phyloP scores from a whole-genome alignment of 345 rosid genomes.

The Gossypium ekmanianum region DNA sequence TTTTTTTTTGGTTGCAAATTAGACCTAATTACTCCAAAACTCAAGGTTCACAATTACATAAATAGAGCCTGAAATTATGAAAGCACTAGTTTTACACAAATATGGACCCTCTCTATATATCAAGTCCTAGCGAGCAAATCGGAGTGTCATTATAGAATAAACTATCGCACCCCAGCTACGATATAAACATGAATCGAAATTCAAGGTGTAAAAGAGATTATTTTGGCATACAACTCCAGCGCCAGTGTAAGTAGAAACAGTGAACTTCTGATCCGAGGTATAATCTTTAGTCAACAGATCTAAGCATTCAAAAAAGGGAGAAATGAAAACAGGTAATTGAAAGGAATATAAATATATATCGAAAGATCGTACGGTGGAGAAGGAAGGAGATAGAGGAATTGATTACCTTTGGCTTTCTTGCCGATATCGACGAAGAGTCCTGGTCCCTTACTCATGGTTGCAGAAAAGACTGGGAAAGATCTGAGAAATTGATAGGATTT shows the following conservation, averaged over 20 bases:
- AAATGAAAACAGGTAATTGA: conserved; percentile 5
- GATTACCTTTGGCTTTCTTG: conserved; percentile 77
- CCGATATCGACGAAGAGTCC: conserved; percentile 86
- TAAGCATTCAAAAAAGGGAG: conserved; percentile 22
- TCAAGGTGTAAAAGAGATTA: background rate
- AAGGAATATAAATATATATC: background rate
- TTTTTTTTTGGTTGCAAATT: too few relatives aligned
- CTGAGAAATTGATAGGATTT: background rate
- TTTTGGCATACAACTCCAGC: conserved; percentile 66
- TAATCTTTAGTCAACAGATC: conserved; percentile 88
- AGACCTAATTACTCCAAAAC: too few relatives aligned
- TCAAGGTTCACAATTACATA: background rate
- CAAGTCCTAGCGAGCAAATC: background rate
- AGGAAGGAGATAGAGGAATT: background rate
- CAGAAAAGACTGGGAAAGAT: conserved; percentile 7
- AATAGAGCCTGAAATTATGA: background rate
- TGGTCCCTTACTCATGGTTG: conserved; percentile 80
- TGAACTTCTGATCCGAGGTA: conserved; percentile 77
- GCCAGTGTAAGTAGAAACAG: conserved; percentile 55
- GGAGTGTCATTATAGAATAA: background rate
- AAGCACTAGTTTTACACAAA: background rate
- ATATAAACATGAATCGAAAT: background rate
- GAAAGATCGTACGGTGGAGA: background rate
- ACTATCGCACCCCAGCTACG: background rate
- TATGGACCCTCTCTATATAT: background rate